phyloP scores from a whole-genome alignment of 345 rosid species.

The Geranium rotundifolium region DNA sequence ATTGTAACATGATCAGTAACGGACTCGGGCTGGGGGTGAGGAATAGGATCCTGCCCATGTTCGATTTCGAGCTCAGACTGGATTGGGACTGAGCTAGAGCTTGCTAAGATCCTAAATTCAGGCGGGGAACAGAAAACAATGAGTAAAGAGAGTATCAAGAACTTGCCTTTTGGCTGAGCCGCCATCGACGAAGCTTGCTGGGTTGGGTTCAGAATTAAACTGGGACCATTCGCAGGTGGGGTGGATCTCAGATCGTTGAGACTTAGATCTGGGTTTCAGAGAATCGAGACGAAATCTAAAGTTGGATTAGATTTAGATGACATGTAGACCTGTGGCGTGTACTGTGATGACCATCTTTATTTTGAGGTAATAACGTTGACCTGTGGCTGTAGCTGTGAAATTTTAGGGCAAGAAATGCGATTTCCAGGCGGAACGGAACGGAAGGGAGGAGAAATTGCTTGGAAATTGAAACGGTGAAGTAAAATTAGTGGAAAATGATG shows the following conservation, averaged over 20 bases:
- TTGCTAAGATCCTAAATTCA: slow-evolving; percentile 10
- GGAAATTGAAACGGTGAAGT: too few species aligned
- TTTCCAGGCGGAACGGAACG: slow-evolving; percentile 2
- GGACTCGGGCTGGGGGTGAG: slow-evolving; percentile 11
- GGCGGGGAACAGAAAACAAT: slow-evolving; percentile 23
- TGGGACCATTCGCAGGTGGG: background rate
- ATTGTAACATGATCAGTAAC: slow-evolving; percentile 13
- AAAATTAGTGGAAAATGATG: too few species aligned
- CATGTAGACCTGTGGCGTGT: too few species aligned
- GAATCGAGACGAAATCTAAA: background rate
- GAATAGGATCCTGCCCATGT: slow-evolving; percentile 13
- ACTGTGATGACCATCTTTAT: too few species aligned
- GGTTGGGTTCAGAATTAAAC: background rate
- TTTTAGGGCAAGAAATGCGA: slow-evolving; percentile 12
- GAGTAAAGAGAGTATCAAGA: slow-evolving; percentile 29
- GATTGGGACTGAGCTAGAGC: slow-evolving; percentile 24
- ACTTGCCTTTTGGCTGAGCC: slow-evolving; percentile 44
- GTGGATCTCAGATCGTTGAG: background rate
- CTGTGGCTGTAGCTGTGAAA: background rate
- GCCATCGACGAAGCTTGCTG: slow-evolving; percentile 29
- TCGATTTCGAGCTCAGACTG: slow-evolving; percentile 17
- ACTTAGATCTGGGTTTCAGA: background rate
- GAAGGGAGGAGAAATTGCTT: background rate
- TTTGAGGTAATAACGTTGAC: slow-evolving; percentile 1
- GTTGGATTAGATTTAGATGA: background rate